Percentiles rank a stretch among this genome's conserved stretches.
Evolutionary conservation across 2,329 filamentous ascomycete species (phyloP).

Genomic region (Diaporthe nobilis): DNA sequence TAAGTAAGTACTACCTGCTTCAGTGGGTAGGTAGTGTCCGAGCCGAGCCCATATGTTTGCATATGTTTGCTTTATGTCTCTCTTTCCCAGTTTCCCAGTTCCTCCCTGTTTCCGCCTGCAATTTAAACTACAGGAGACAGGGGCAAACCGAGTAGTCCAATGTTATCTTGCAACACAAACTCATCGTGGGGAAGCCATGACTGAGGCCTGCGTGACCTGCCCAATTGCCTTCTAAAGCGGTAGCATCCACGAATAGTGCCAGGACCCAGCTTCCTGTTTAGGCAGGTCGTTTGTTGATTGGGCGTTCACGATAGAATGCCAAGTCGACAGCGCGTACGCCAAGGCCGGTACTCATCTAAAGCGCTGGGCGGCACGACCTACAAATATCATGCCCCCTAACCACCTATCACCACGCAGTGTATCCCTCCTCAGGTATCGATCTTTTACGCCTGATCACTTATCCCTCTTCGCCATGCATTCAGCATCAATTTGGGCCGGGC

Average conservation of each 20-base stretch:
- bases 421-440: not conserved
- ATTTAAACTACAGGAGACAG: not conserved
- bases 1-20: conserved; percentile 8
- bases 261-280: conserved; percentile 27
- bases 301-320: conserved; percentile 12
- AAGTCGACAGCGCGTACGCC: conserved; percentile 25
- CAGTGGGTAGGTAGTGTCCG: conserved; percentile 7
- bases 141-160: not conserved
- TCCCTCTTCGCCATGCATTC: conserved; percentile 27
- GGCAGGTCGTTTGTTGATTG: conserved; percentile 33
- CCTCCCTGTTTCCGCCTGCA: not conserved
- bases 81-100: not conserved
- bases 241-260: conserved; percentile 24
- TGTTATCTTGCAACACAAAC: conserved; percentile 5
- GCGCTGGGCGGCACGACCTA: conserved; percentile 19
- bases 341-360: conserved; percentile 29
- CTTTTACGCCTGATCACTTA: not conserved
- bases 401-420: not conserved
- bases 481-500: conserved; percentile 24
- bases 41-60: not conserved
- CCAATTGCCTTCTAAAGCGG: conserved; percentile 30
- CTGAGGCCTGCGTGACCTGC: conserved; percentile 16
- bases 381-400: conserved; percentile 2
- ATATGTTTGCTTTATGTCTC: not conserved
- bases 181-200: conserved; percentile 27